Conservation (phyloP, 192 early-diverging fungal species). For the Gigaspora rosea region DNA sequence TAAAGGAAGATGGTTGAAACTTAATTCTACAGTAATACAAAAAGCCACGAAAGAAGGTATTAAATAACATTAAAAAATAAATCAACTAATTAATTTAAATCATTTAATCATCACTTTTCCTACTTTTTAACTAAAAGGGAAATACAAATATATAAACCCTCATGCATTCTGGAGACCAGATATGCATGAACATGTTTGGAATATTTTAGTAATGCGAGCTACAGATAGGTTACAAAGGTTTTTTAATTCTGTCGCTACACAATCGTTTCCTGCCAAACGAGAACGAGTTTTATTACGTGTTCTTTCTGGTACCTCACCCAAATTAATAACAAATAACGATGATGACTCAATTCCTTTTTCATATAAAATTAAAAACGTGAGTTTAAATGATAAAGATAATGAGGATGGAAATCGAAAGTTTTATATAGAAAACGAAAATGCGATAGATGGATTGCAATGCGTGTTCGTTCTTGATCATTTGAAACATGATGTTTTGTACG, state of each 20-base stretch:
- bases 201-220: background rate
- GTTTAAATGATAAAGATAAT: background rate
- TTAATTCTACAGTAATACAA: background rate
- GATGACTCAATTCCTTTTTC: too few species aligned
- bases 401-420: background rate
- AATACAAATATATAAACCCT: conserved; percentile 6
- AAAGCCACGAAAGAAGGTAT: conserved; percentile 4
- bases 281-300: background rate
- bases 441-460: background rate
- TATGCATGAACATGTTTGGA: conserved; percentile 21
- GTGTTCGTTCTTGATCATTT: conserved; percentile 8
- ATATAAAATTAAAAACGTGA: too few species aligned
- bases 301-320: background rate
- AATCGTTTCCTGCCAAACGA: background rate
- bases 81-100: background rate
- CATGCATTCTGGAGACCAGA: conserved; percentile 19
- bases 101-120: background rate
- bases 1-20: background rate
- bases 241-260: background rate
- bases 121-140: background rate
- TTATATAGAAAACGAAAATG: background rate
- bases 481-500: background rate
- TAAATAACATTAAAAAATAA: background rate
- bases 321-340: too few species aligned
- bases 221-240: background rate